Evolutionary conservation across 1,139 yeast genomes (phyloP).

Genomic region (Geotrichum phurueaensis): DNA sequence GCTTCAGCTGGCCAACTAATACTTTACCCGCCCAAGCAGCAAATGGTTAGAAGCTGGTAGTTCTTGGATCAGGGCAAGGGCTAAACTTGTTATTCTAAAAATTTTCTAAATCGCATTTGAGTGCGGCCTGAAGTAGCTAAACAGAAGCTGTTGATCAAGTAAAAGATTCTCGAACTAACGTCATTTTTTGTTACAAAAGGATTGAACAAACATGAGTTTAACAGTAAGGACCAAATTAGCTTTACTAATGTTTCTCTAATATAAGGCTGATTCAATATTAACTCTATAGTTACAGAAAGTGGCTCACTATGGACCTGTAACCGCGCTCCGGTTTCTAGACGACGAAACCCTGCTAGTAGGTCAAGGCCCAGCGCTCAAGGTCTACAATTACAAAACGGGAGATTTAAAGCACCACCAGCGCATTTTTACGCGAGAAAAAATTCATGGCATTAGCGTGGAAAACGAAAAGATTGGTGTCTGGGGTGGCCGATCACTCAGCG

Average conservation of each 20-base stretch:
- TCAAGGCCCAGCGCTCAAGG: conserved; percentile 61
- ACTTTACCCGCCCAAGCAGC: too few species aligned
- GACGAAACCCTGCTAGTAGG: conserved; percentile 51
- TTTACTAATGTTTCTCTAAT: not conserved
- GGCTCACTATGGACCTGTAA: conserved; percentile 67
- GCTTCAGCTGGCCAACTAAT: not conserved
- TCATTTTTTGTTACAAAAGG: not conserved
- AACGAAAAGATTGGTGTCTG: conserved; percentile 44
- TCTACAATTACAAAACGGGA: conserved; percentile 46
- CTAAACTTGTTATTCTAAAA: not conserved
- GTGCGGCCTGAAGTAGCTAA: not conserved
- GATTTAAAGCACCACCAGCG: conserved; percentile 40
- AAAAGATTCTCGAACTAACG: not conserved
- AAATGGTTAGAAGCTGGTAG: too few species aligned
- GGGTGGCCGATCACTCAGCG: conserved; percentile 67
- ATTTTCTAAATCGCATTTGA: not conserved
- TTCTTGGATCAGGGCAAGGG: not conserved
- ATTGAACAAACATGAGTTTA: not conserved
- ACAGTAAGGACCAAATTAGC: not conserved
- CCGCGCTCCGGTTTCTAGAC: conserved; percentile 48
- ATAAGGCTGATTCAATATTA: not conserved
- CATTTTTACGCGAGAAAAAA: conserved; percentile 63
- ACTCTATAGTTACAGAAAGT: conserved; percentile 7
- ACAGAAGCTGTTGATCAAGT: not conserved
- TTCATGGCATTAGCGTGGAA: conserved; percentile 59